These are phyloP conservation scores for Umbelopsis sp. DNA, from an alignment of 192 early-diverging fungal genomes.

Conservation along the genomic window DNA sequence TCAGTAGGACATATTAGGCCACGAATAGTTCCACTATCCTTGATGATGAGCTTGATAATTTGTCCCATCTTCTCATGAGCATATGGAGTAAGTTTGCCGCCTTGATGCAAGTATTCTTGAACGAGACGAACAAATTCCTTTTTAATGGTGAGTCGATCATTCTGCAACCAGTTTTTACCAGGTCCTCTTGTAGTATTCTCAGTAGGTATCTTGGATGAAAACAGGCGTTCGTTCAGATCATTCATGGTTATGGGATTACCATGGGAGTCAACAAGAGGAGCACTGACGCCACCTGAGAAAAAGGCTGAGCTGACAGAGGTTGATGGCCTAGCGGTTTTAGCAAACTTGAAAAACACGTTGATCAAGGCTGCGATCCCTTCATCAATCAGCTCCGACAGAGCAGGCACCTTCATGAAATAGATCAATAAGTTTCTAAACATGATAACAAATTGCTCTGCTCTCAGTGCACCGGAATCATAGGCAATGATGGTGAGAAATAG, in stretches of 20 bases:
- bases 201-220: not conserved
- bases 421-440: conserved; percentile 43
- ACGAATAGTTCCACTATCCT: conserved; percentile 46
- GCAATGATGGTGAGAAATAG: conserved; percentile 62
- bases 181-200: conserved; percentile 19
- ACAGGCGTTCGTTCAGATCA: not conserved
- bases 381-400: conserved; percentile 28
- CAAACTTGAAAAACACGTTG: conserved; percentile 51
- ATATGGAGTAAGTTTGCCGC: conserved; percentile 46
- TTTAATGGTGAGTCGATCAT: conserved; percentile 58
- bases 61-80: conserved; percentile 50
- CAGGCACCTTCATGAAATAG: conserved; percentile 32
- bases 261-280: not conserved
- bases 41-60: conserved; percentile 45
- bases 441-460: conserved; percentile 60
- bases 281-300: not conserved
- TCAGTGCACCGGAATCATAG: conserved; percentile 52
- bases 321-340: conserved; percentile 44
- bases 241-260: not conserved
- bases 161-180: conserved; percentile 63
- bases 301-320: not conserved
- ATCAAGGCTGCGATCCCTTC: conserved; percentile 50
- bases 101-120: conserved; percentile 41
- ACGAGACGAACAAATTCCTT: conserved; percentile 52
- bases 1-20: conserved; percentile 39